Conservation (phyloP, 129 eudicot species). For the Rutidosis leptorrhynchoides region DNA sequence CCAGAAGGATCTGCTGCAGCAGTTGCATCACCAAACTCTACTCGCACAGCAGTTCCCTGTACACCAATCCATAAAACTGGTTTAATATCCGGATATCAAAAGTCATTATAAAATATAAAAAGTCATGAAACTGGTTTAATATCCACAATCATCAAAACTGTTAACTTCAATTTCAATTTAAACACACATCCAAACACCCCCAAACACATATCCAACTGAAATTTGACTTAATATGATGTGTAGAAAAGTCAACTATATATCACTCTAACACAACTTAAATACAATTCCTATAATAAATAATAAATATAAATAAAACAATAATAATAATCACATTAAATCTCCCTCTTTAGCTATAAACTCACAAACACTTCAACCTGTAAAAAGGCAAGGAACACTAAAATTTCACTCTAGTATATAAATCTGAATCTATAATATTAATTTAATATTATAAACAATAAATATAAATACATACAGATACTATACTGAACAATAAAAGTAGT, state of each 20-base stretch:
- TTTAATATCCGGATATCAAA: slow-evolving; percentile 10
- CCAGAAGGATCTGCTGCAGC: slow-evolving; percentile 80
- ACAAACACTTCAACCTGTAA: too few species aligned
- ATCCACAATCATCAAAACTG: neutral
- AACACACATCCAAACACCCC: too few species aligned
- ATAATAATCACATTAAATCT: neutral
- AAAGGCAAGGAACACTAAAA: too few species aligned
- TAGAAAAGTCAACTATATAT: slow-evolving; percentile 20
- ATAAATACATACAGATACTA: too few species aligned
- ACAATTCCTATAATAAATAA: neutral
- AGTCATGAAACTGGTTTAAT: too few species aligned
- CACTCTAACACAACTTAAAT: slow-evolving; percentile 14
- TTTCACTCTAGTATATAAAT: too few species aligned
- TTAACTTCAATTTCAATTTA: too few species aligned
- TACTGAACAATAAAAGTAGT: slow-evolving; percentile 13
- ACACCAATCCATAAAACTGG: slow-evolving; percentile 17
- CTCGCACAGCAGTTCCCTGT: slow-evolving; percentile 93
- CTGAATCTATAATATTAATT: too few species aligned
- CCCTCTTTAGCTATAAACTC: neutral
- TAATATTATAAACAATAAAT: neutral
- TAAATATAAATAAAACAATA: too few species aligned
- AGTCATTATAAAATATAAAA: too few species aligned
- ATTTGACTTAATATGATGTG: slow-evolving; percentile 11
- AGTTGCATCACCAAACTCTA: slow-evolving; percentile 92
- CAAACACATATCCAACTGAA: neutral